phyloP scores from a whole-genome alignment of 1,284 basidiomycete genomes.

The Testicularia cyperi region DNA sequence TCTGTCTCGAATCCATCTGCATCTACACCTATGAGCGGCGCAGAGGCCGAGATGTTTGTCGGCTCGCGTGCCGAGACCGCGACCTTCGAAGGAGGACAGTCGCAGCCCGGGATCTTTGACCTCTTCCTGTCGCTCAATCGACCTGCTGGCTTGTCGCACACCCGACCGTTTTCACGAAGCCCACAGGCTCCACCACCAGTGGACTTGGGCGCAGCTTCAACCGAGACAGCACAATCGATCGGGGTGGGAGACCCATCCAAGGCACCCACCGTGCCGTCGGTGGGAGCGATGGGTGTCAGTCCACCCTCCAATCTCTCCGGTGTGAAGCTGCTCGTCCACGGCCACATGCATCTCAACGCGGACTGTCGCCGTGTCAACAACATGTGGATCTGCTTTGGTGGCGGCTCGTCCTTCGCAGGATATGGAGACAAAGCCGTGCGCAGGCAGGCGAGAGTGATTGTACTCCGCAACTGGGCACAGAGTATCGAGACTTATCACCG shows the following conservation, averaged over 20 bases:
- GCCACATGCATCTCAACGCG: conserved; percentile 63
- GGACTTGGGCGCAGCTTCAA: too few relatives aligned
- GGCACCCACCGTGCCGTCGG: too few relatives aligned
- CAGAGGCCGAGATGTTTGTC: conserved; percentile 7
- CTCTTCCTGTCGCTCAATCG: conserved; percentile 19
- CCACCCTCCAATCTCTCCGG: too few relatives aligned
- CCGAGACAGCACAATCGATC: too few relatives aligned
- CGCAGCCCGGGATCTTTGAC: conserved; percentile 51
- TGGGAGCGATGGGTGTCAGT: too few relatives aligned
- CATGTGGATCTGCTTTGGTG: conserved; percentile 92
- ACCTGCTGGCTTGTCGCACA: not conserved
- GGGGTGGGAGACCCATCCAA: too few relatives aligned
- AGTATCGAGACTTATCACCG: conserved; percentile 84
- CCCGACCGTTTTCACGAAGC: too few relatives aligned
- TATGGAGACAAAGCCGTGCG: conserved; percentile 32
- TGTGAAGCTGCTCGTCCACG: conserved; percentile 43
- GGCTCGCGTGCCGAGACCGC: conserved; percentile 40
- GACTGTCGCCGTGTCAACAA: conserved; percentile 80
- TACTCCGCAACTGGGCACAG: conserved; percentile 73
- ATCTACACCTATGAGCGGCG: conserved; percentile 7
- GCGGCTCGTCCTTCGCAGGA: conserved; percentile 66
- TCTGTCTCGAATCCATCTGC: not conserved
- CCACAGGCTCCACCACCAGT: too few relatives aligned
- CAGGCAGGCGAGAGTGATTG: conserved; percentile 36
- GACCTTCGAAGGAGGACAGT: conserved; percentile 35